Percentiles rank a stretch among this genome's conserved stretches.
These are phyloP conservation scores for Alternaria brassicae DNA, from an alignment of 2,329 filamentous ascomycete genomes.

Conservation along the genomic window DNA sequence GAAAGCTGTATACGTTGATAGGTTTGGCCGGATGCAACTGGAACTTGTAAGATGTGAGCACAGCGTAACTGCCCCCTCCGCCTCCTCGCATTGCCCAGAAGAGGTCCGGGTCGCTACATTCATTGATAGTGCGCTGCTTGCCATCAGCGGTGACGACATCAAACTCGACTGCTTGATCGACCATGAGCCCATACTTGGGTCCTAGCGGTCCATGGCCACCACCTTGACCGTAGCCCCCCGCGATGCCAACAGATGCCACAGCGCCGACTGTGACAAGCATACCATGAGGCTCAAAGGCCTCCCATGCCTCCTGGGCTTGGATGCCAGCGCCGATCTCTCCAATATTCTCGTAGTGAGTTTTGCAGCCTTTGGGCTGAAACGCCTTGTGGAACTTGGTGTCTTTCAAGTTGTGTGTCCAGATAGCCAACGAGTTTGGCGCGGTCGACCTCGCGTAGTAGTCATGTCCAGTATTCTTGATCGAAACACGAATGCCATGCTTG, in stretches of 20 bases:
- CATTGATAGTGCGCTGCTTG: slow-evolving; percentile 40
- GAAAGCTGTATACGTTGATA: slow-evolving; percentile 48
- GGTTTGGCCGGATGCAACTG: slow-evolving; percentile 44
- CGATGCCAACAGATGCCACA: slow-evolving; percentile 59
- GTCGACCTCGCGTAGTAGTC: slow-evolving; percentile 48
- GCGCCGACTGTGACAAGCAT: slow-evolving; percentile 49
- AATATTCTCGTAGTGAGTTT: slow-evolving; percentile 39
- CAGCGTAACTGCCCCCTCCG: slow-evolving; percentile 47
- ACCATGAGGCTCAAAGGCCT: slow-evolving; percentile 41
- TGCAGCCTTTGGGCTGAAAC: slow-evolving; percentile 37
- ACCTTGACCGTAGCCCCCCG: slow-evolving; percentile 53
- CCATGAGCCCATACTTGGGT: slow-evolving; percentile 53
- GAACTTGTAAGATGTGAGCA: slow-evolving; percentile 49
- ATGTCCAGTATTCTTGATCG: slow-evolving; percentile 49
- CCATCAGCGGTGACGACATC: slow-evolving; percentile 47
- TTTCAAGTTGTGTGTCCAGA: slow-evolving; percentile 49
- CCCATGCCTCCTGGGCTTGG: slow-evolving; percentile 47
- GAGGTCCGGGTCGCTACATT: slow-evolving; percentile 43
- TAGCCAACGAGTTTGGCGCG: slow-evolving; percentile 42
- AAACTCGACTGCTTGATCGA: slow-evolving; percentile 48
- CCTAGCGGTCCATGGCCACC: slow-evolving; percentile 64
- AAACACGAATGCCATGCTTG: slow-evolving; percentile 42
- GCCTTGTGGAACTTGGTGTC: slow-evolving; percentile 34
- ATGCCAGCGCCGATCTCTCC: slow-evolving; percentile 46
- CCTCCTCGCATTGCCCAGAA: slow-evolving; percentile 51